A percentile compares a stretch with the other conserved stretches of the same genome.
Conservation (phyloP, 2,329 filamentous ascomycete species). For the Nothomitra cinnamomea region DNA sequence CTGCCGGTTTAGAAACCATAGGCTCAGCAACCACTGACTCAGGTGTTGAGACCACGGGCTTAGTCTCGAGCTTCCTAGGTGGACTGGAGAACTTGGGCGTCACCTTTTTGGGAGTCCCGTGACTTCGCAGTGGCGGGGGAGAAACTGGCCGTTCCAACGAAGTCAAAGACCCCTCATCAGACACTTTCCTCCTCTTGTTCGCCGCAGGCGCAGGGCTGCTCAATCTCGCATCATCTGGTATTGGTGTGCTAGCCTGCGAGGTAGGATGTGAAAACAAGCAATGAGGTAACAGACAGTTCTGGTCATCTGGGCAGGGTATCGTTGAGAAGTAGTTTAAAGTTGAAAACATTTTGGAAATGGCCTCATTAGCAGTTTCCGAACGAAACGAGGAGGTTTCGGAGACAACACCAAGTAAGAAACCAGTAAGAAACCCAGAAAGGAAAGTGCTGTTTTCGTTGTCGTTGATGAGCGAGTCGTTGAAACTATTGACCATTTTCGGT, state of each 20-base stretch:
- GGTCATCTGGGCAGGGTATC: constrained; percentile 34
- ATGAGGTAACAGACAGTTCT: constrained; percentile 32
- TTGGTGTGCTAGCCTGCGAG: background rate
- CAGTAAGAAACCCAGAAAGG: too few relatives aligned
- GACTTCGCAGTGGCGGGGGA: background rate
- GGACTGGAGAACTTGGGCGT: background rate
- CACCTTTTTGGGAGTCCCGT: background rate
- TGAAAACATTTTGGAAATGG: constrained; percentile 30
- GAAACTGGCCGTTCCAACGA: background rate
- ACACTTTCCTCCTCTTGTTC: background rate
- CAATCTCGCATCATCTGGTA: background rate
- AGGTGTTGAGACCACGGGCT: background rate
- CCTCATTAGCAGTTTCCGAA: background rate
- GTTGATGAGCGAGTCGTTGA: too few relatives aligned
- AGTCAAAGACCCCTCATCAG: background rate
- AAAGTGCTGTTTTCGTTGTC: too few relatives aligned
- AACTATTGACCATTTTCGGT: too few relatives aligned
- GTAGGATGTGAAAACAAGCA: constrained; percentile 39
- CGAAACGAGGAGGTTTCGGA: background rate
- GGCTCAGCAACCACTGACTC: too few relatives aligned
- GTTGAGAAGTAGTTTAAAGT: constrained; percentile 36
- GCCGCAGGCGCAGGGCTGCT: background rate
- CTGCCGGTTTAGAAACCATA: constrained; percentile 8
- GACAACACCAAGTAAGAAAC: too few relatives aligned
- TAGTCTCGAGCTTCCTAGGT: background rate